Evolutionary conservation across 2,329 filamentous ascomycete species (phyloP).

Genomic region (Arthrobotrys sinensis): DNA sequence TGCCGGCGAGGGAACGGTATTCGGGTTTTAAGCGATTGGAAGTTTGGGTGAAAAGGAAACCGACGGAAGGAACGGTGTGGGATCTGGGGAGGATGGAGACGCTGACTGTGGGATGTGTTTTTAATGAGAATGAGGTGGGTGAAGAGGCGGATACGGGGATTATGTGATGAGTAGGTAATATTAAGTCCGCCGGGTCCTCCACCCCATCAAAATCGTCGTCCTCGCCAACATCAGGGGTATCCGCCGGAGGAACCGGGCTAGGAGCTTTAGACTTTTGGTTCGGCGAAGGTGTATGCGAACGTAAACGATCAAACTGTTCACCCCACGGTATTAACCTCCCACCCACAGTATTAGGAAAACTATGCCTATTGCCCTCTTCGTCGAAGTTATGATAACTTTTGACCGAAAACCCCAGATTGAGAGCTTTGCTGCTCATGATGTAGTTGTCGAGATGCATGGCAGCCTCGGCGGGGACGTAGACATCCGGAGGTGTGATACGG

Average conservation of each 20-base stretch:
- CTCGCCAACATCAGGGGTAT: slow-evolving; percentile 67
- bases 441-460: slow-evolving; percentile 67
- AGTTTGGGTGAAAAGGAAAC: slow-evolving; percentile 69
- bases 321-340: slow-evolving; percentile 10
- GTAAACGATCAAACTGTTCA: slow-evolving; percentile 3
- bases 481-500: slow-evolving; percentile 69
- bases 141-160: slow-evolving; percentile 37
- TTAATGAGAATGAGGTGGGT: slow-evolving; percentile 5
- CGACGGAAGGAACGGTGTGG: slow-evolving; percentile 70
- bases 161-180: slow-evolving; percentile 52
- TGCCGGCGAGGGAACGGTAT: slow-evolving; percentile 66
- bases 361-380: slow-evolving; percentile 29
- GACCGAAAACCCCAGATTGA: slow-evolving; percentile 38
- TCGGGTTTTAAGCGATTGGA: slow-evolving; percentile 68
- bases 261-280: slow-evolving; percentile 21
- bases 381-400: slow-evolving; percentile 55
- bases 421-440: slow-evolving; percentile 63
- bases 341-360: not conserved
- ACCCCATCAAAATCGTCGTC: slow-evolving; percentile 64
- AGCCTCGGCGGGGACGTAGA: slow-evolving; percentile 67
- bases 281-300: slow-evolving; percentile 34
- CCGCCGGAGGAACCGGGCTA: slow-evolving; percentile 22
- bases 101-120: slow-evolving; percentile 65
- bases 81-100: slow-evolving; percentile 70
- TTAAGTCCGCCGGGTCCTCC: slow-evolving; percentile 30